Conservation (phyloP, 2,329 filamentous ascomycete genomes). For the Paracamarosporium sp. region DNA sequence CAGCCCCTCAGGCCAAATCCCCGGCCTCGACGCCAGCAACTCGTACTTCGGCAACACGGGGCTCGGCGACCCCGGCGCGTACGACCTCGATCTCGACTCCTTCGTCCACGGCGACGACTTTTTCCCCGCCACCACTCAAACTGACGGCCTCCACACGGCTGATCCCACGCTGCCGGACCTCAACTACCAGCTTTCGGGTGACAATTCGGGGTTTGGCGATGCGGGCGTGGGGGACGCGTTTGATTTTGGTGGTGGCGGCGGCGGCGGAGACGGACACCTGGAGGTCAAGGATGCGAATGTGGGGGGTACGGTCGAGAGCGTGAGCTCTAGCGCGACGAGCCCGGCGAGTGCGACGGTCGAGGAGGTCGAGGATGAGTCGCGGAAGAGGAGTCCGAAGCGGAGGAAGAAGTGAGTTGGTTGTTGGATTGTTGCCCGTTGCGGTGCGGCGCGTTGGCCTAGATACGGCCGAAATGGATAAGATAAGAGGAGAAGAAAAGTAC, state of each 20-base stretch:
- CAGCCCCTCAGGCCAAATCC: conserved; percentile 79
- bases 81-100: conserved; percentile 62
- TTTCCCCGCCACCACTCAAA: conserved; percentile 46
- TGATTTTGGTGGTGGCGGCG: conserved; percentile 6
- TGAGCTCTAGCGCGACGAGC: conserved; percentile 48
- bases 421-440: too few relatives aligned
- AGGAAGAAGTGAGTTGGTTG: conserved; percentile 27
- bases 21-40: conserved; percentile 61
- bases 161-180: conserved; percentile 32
- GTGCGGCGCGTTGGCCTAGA: too few relatives aligned
- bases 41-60: conserved; percentile 43
- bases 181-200: conserved; percentile 28
- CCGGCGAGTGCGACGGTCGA: conserved; percentile 44
- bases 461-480: too few relatives aligned
- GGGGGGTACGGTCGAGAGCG: conserved; percentile 45
- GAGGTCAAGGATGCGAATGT: conserved; percentile 21
- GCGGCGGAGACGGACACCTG: conserved; percentile 11
- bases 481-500: too few relatives aligned
- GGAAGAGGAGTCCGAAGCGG: conserved; percentile 36
- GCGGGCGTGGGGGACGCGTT: conserved; percentile 13
- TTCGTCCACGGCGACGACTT: conserved; percentile 65
- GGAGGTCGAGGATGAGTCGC: conserved; percentile 43
- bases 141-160: not conserved
- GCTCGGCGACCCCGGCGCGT: conserved; percentile 46
- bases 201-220: conserved; percentile 5